Evolutionary conservation across 352 stramenopile genomes (phyloP), one percentile per base, ranked within the genome.

Genomic region (Globisporangium middletonii): DNA sequence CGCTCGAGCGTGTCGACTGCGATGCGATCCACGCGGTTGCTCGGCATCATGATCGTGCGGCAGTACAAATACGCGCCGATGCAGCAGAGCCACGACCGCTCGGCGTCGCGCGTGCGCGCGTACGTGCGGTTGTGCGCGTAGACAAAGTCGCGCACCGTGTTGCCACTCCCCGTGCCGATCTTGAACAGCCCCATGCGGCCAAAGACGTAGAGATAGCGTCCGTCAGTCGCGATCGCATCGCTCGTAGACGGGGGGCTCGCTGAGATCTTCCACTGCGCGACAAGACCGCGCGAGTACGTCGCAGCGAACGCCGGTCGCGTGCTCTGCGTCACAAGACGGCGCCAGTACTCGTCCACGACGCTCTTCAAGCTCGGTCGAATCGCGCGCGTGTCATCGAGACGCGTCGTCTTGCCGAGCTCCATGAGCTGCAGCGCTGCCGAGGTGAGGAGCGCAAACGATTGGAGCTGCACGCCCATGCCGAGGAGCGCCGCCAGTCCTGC

Each of bases 1-100:
- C 33, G 49, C 4, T 65, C 43, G 30, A 92, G 46, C 46, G 86
- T 63, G 30, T 33, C 59, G 13, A 62, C 72, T 33, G 38, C 45
- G 19, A 92, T 88, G 26, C 80, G 75, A 65, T 92, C 82, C 23
- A 92, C 71, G 44, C 77, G 71, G 45, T 73, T 72, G 9, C 74
- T 71, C 48, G 76, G 74, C 77, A 84, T 92, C 41, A 83, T 54
- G 53, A 90, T 85, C 16, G 76, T 92, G 60, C 82, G 79, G 41
- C 82, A 92, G 53, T 89, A 92, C 11, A 92, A 60, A 18, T 65
- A 71, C 27, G 71, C 57, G 5, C 65, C 74, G 53, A 89, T 83
- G n/a, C 72, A 77, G 54, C 79, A 89, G 35, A 92, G 67, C 82
- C 82, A 92, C n/a, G 80, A 89, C 16, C 82, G 68, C 49, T 92